Evolutionary conservation across 164 flowering plant genomes (phyloP).

Genomic region (Liquidambar formosana): DNA sequence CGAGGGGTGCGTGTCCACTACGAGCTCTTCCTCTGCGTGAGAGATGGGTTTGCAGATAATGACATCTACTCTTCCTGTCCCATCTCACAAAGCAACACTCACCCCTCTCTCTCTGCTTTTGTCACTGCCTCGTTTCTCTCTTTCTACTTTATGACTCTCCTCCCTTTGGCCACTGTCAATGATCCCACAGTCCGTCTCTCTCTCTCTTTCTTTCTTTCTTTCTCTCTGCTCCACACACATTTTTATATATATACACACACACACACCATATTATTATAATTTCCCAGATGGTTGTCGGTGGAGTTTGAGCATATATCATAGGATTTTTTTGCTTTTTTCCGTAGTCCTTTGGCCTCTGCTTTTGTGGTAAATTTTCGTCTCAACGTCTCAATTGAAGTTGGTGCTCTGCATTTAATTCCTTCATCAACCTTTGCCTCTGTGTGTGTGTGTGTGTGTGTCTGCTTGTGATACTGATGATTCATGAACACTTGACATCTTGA

Average conservation of each 20-base stretch:
- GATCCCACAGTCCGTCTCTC: background rate
- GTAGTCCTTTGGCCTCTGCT: too few species aligned
- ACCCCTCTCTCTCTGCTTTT: background rate
- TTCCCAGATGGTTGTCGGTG: conserved; percentile 1
- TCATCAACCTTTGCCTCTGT: background rate
- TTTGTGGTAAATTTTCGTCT: background rate
- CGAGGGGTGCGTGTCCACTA: too few species aligned
- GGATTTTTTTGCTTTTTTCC: too few species aligned
- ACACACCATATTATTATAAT: too few species aligned
- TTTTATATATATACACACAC: too few species aligned
- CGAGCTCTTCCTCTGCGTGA: background rate
- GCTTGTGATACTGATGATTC: too few species aligned
- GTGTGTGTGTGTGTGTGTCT: too few species aligned
- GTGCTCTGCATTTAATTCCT: background rate
- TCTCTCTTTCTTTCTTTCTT: background rate
- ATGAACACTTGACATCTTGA: background rate
- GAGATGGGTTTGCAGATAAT: background rate
- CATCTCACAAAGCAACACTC: too few species aligned
- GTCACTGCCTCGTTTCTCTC: background rate
- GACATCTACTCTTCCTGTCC: background rate
- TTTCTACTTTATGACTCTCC: background rate
- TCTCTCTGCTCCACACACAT: too few species aligned
- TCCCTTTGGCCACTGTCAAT: background rate
- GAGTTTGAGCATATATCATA: too few species aligned
- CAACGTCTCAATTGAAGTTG: background rate